A percentile compares a stretch with the other conserved stretches of the same genome.
Conservation (phyloP, 2,329 filamentous ascomycete genomes). For the Scedosporium dehoogii region DNA sequence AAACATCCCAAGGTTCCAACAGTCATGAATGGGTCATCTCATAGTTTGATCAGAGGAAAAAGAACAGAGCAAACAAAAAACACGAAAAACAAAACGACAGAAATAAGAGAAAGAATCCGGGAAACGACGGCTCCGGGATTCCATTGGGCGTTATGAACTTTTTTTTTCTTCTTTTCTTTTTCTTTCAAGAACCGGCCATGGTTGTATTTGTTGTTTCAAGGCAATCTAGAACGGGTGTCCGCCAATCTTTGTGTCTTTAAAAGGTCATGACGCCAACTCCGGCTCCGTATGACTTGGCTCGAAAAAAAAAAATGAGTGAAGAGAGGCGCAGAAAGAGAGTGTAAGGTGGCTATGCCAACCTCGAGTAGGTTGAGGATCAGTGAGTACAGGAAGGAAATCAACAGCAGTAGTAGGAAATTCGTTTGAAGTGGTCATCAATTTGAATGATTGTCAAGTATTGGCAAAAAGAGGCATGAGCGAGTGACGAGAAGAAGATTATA, state of each 20-base stretch:
- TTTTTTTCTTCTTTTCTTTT: not conserved
- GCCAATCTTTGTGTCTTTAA: not conserved
- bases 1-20: not conserved
- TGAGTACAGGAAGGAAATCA: not conserved
- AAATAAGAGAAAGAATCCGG: not conserved
- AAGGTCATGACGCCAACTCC: not conserved
- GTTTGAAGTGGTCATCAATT: not conserved
- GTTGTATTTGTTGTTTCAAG: not conserved
- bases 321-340: not conserved
- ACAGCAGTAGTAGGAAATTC: not conserved
- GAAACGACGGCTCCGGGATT: not conserved
- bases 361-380: not conserved
- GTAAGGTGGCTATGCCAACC: not conserved
- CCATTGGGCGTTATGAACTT: not conserved
- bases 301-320: not conserved
- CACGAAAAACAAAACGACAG: not conserved
- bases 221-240: not conserved
- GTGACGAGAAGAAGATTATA: not conserved
- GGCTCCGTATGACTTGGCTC: not conserved
- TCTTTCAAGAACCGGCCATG: not conserved
- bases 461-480: not conserved
- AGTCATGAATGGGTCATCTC: constrained; percentile 2
- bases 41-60: not conserved
- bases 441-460: not conserved
- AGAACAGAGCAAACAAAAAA: not conserved